Evolutionary conservation across 2,329 filamentous ascomycete species (phyloP).

Genomic region (Fusarium ambrosium): DNA sequence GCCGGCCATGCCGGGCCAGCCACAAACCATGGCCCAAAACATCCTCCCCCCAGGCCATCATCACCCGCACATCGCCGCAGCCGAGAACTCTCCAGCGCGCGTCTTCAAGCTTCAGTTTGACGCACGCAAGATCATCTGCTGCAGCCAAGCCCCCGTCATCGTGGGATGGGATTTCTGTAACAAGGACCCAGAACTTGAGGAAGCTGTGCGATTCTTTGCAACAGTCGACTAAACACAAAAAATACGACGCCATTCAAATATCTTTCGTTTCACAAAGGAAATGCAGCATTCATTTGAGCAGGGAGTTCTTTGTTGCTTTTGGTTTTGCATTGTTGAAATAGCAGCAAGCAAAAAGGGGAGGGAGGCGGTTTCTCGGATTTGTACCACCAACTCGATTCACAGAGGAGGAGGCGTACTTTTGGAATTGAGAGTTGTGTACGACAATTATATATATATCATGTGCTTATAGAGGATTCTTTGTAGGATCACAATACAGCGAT

Average conservation of each 20-base stretch:
- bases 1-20: slow-evolving; percentile 20
- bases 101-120: slow-evolving; percentile 99
- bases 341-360: slow-evolving; percentile 1
- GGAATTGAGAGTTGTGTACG: slow-evolving; percentile 14
- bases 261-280: slow-evolving; percentile 1
- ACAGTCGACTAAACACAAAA: slow-evolving; percentile 59
- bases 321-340: slow-evolving; percentile 17
- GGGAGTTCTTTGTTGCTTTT: slow-evolving; percentile 37
- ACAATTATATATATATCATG: slow-evolving; percentile 2
- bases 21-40: slow-evolving; percentile 21
- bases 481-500: background rate
- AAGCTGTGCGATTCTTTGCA: slow-evolving; percentile 83
- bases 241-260: background rate
- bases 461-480: background rate
- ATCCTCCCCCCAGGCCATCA: slow-evolving; percentile 39
- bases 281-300: slow-evolving; percentile 39
- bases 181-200: slow-evolving; percentile 82
- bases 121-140: slow-evolving; percentile 91
- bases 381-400: slow-evolving; percentile 21
- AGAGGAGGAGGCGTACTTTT: slow-evolving; percentile 1
- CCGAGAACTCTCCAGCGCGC: slow-evolving; percentile 67
- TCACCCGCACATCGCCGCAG: slow-evolving; percentile 61
- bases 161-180: slow-evolving; percentile 99
- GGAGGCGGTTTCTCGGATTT: slow-evolving; percentile 16
- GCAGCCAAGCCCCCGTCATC: slow-evolving; percentile 90